Base-by-base conservation (phyloP, 495 filamentous ascomycete species). In the Evernia prunastri region DNA sequence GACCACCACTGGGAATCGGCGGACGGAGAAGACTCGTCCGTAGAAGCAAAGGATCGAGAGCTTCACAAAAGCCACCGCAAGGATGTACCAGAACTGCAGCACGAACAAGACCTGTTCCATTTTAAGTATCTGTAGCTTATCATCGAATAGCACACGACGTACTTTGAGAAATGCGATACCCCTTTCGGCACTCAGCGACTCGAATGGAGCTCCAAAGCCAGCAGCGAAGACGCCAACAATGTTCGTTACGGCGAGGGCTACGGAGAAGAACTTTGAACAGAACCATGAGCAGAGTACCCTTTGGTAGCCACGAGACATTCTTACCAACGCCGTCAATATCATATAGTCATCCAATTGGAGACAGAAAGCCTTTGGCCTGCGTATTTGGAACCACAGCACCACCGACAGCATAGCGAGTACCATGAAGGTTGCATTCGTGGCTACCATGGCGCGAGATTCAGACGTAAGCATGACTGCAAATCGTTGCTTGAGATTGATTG, bases 41-140 rank as follows among this genome's bases (percentile, higher is more conserved):
- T 66, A 66, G 43, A 66, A 56, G 59, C 37, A 53, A 15, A 66
- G 58, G 7, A 68, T 68, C 20, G 75, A 77, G 23, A 75, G 63
- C 47, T 75, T 33, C 60, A 74, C 51, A 60, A 70, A 39, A 59
- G 33, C 10, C 62, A 69, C 49, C 65, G 63, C 18, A 57, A 64
- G 4, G 63, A 71, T 45, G 43, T 61, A 66, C 40, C 39, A 66
- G 3, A 66, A 66, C 17, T 66, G 64, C 47, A 39, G 39, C 31
- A 59, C 49, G 51, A 61, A 66, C 20, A 66, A 51, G 29, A 66
- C 54, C 64, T 66, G 3, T 23, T 7, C 4, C 23, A 7, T 11
- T 42, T 62, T 31, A 56, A 33, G 25, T 42, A 12, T 8, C 25
- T 42, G 6, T 33, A 36, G 58, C 40, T 47, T 25, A 25, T 13